Conservation (phyloP, 2,329 filamentous ascomycete genomes). For the Colletotrichum neosansevieriae region DNA sequence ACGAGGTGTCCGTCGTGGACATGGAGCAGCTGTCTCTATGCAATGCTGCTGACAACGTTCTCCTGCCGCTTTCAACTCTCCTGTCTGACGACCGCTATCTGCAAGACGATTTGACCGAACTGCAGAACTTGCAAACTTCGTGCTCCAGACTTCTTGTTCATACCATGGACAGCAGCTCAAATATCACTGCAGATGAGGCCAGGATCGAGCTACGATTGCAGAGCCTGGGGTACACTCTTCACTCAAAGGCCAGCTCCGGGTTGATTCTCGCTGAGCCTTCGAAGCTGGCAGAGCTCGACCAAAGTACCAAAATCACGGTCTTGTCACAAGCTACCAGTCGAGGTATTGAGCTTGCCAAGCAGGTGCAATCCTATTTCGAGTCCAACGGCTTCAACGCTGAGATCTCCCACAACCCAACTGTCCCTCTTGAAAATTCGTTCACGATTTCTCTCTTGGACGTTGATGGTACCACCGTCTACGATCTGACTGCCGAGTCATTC, state of each 20-base stretch:
- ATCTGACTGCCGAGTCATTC: slow-evolving; percentile 40
- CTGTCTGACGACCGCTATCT: slow-evolving; percentile 15
- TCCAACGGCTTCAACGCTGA: neutral
- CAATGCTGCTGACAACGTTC: neutral
- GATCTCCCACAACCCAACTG: neutral
- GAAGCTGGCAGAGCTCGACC: neutral
- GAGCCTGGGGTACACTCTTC: slow-evolving; percentile 8
- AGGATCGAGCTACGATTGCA: neutral
- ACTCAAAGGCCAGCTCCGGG: slow-evolving; percentile 3
- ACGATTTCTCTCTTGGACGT: slow-evolving; percentile 45
- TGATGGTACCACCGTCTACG: slow-evolving; percentile 45
- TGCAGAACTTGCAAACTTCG: slow-evolving; percentile 1
- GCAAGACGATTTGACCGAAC: slow-evolving; percentile 16
- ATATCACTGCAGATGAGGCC: neutral
- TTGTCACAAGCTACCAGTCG: neutral
- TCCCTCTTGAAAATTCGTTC: slow-evolving; percentile 2
- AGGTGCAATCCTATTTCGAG: slow-evolving; percentile 6
- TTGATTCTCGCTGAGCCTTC: slow-evolving; percentile 17
- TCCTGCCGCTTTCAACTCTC: neutral
- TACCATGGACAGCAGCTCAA: neutral
- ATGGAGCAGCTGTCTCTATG: slow-evolving; percentile 26
- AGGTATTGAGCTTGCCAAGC: neutral
- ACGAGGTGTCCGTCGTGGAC: slow-evolving; percentile 15
- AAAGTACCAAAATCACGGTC: slow-evolving; percentile 10
- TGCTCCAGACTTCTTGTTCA: slow-evolving; percentile 7